These are phyloP conservation scores for Aurantiochytrium sp. DNA, from an alignment of 108 stramenopile genomes.

Conservation along the genomic window DNA sequence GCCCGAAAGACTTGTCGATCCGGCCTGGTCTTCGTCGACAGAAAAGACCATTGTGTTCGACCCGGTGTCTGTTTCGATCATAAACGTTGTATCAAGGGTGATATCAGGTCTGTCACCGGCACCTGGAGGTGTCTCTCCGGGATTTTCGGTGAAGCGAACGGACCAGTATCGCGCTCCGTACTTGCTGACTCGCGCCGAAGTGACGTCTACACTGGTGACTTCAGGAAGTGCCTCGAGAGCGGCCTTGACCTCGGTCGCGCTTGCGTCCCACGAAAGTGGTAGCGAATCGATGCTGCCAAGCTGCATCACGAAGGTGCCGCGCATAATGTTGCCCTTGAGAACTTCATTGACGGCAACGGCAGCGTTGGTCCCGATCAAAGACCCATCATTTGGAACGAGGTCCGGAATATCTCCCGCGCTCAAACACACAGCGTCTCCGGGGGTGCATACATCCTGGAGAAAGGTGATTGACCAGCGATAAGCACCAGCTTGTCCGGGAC, in stretches of 20 bases:
- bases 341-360: not conserved
- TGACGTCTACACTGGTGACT: conserved; percentile 46
- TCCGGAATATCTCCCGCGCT: not conserved
- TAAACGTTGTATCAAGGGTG: conserved; percentile 34
- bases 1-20: conserved; percentile 57
- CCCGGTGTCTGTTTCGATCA: not conserved
- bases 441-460: not conserved
- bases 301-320: not conserved
- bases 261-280: not conserved
- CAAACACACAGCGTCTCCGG: not conserved
- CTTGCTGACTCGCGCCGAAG: conserved; percentile 57
- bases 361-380: not conserved
- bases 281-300: not conserved
- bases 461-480: conserved; percentile 57
- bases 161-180: conserved; percentile 64
- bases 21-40: conserved; percentile 50
- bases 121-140: conserved; percentile 55
- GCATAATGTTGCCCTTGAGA: not conserved
- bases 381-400: not conserved
- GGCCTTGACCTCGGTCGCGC: not conserved
- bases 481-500: conserved; percentile 24
- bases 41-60: conserved; percentile 26
- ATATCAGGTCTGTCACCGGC: conserved; percentile 56
- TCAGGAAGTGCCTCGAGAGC: not conserved
- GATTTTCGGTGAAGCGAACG: conserved; percentile 59